phyloP scores from a whole-genome alignment of 129 eudicot genomes.

The Apium graveolens region DNA sequence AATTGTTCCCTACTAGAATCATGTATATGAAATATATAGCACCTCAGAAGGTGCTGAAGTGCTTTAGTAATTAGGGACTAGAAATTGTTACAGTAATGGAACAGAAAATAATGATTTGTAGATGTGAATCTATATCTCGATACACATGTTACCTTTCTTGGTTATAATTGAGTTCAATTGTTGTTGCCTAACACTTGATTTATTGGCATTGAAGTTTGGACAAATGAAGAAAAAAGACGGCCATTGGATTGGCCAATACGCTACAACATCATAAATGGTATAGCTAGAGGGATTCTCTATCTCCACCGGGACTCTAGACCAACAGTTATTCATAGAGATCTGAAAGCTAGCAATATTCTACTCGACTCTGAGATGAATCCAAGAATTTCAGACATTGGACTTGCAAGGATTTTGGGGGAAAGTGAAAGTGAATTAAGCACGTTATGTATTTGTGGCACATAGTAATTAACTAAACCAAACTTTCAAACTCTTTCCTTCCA shows the following conservation, averaged over 20 bases:
- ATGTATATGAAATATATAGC: too few species aligned
- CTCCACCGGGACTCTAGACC: not conserved
- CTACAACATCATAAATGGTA: not conserved
- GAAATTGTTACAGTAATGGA: too few species aligned
- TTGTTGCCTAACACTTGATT: not conserved
- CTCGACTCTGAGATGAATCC: conserved; percentile 4
- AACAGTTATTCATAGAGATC: not conserved
- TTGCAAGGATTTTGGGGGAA: not conserved
- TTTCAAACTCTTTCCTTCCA: not conserved
- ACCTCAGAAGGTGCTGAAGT: too few species aligned
- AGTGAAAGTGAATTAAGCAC: not conserved
- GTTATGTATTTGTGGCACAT: not conserved
- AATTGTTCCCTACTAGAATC: not conserved
- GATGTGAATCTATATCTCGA: too few species aligned
- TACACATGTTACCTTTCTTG: not conserved
- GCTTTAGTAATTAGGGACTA: too few species aligned
- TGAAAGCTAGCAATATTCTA: not conserved
- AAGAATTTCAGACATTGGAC: not conserved
- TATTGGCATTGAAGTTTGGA: not conserved
- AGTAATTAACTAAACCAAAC: not conserved
- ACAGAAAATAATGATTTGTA: too few species aligned
- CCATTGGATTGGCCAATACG: conserved; percentile 4
- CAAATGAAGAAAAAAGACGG: not conserved
- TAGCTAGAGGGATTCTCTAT: conserved; percentile 4
- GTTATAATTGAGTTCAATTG: not conserved